Conservation (phyloP, 2,329 filamentous ascomycete genomes). For the Bipolaris gigantea region DNA sequence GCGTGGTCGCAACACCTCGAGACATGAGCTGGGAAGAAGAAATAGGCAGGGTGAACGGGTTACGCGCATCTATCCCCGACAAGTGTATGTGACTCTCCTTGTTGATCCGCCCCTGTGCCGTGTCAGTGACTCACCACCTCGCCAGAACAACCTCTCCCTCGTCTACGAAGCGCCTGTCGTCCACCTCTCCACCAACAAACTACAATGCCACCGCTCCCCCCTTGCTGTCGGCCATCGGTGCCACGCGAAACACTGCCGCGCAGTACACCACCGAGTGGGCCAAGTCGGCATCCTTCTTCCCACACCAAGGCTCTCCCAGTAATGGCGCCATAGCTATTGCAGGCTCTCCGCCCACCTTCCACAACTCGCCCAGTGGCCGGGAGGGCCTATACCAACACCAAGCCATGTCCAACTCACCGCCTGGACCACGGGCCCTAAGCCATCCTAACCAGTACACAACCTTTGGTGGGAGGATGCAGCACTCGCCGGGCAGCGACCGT, state of each 20-base stretch:
- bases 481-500: conserved; percentile 44
- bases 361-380: conserved; percentile 38
- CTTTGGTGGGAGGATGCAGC: conserved; percentile 45
- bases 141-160: conserved; percentile 44
- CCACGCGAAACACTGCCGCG: conserved; percentile 40
- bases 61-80: conserved; percentile 46
- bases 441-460: conserved; percentile 51
- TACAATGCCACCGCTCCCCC: conserved; percentile 46
- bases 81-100: conserved; percentile 38
- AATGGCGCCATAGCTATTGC: conserved; percentile 49
- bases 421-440: conserved; percentile 47
- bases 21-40: conserved; percentile 48
- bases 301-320: conserved; percentile 44
- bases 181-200: conserved; percentile 36
- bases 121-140: not conserved
- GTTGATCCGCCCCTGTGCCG: not conserved
- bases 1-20: conserved; percentile 43
- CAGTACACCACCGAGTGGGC: conserved; percentile 53
- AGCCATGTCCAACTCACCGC: conserved; percentile 46
- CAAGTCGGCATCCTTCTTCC: conserved; percentile 49
- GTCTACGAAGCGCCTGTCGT: conserved; percentile 39
- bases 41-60: conserved; percentile 43
- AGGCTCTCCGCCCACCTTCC: conserved; percentile 49
- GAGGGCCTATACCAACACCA: conserved; percentile 42
- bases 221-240: conserved; percentile 44